A percentile compares a stretch with the other conserved stretches of the same genome.
Conservation (phyloP, 352 stramenopile species). For the Pythium monospermum region DNA sequence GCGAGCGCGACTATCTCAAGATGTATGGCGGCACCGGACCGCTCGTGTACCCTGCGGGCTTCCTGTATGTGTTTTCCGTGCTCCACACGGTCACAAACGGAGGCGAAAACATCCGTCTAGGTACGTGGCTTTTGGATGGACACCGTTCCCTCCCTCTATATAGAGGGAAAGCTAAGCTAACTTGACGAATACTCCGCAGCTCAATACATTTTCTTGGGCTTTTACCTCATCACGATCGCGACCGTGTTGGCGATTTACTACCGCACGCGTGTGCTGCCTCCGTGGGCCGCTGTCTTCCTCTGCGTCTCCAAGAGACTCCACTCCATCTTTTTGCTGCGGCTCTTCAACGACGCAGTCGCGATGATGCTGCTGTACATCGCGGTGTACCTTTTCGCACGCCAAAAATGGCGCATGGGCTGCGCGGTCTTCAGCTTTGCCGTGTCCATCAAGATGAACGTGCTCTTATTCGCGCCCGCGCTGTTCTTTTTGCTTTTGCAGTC, state of each 20-base stretch:
- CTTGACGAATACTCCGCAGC: conserved; percentile 31
- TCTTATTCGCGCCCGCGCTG: conserved; percentile 96
- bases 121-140: conserved; percentile 15
- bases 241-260: conserved; percentile 90
- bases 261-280: conserved; percentile 63
- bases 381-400: conserved; percentile 82
- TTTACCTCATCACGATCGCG: conserved; percentile 92
- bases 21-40: conserved; percentile 95
- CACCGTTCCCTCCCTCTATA: background rate
- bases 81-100: conserved; percentile 89
- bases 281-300: conserved; percentile 88
- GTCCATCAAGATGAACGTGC: conserved; percentile 99
- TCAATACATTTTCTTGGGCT: conserved; percentile 93
- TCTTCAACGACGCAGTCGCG: conserved; percentile 98
- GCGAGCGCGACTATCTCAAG: conserved; percentile 95
- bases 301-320: conserved; percentile 95
- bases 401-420: conserved; percentile 87
- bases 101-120: conserved; percentile 70
- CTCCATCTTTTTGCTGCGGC: conserved; percentile 97
- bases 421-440: conserved; percentile 95
- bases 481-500: conserved; percentile 94
- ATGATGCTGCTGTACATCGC: conserved; percentile 95
- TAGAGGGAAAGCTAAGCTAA: background rate
- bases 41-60: conserved; percentile 97
- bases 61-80: conserved; percentile 96